Conservation (phyloP, 192 early-diverging fungal species). For the Funneliformis geosporum region DNA sequence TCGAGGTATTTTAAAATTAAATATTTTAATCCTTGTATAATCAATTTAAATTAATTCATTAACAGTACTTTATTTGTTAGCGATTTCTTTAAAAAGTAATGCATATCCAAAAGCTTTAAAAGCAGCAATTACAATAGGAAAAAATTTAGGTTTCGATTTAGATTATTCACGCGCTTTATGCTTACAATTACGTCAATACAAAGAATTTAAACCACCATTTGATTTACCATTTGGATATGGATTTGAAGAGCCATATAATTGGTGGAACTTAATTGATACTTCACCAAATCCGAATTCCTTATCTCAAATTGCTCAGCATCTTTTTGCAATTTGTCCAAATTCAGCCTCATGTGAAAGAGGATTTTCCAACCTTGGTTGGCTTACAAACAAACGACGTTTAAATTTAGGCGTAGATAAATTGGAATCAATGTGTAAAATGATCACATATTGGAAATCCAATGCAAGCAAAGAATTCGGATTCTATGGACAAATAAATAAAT, state of each 20-base stretch:
- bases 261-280: no score
- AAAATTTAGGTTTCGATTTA: not conserved
- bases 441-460: no score
- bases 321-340: not conserved
- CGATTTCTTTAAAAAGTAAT: not conserved
- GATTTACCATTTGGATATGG: no score
- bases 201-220: no score
- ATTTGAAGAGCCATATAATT: no score
- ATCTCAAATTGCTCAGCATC: not conserved
- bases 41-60: no score
- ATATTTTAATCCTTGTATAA: no score
- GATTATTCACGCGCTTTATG: not conserved
- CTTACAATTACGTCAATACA: not conserved
- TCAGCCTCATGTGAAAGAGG: not conserved
- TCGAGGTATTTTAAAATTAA: not conserved
- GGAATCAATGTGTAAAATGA: not conserved
- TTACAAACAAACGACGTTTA: not conserved
- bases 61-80: no score
- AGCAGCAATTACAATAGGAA: not conserved
- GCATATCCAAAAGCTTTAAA: not conserved
- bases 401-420: not conserved
- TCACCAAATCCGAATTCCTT: no score
- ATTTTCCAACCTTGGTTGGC: not conserved
- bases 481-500: no score
- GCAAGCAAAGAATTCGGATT: no score